phyloP scores from a whole-genome alignment of 495 filamentous ascomycete genomes.

The Penicillium chermesinum region DNA sequence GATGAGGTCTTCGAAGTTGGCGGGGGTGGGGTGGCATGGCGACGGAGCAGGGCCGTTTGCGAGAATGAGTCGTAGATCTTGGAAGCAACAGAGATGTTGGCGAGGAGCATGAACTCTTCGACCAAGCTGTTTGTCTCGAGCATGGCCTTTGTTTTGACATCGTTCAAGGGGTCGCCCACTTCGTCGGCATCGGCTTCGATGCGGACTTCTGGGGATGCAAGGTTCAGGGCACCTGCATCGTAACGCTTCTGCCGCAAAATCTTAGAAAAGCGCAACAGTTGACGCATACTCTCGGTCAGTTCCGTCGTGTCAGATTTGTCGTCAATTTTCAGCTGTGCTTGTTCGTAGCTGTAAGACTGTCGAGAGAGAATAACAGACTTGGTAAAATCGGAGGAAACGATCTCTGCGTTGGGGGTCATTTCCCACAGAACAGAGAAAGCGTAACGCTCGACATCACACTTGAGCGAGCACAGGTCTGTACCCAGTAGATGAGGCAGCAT shows the following conservation, averaged over 20 bases:
- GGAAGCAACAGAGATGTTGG: slow-evolving; percentile 86
- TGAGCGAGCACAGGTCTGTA: slow-evolving; percentile 93
- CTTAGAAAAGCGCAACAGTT: slow-evolving; percentile 81
- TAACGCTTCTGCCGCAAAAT: slow-evolving; percentile 93
- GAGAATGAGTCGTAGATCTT: slow-evolving; percentile 88
- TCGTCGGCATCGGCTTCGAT: slow-evolving; percentile 93
- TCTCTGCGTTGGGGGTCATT: slow-evolving; percentile 75
- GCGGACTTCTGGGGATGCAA: slow-evolving; percentile 92
- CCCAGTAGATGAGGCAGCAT: slow-evolving; percentile 96
- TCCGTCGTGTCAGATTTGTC: slow-evolving; percentile 80
- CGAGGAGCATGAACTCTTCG: slow-evolving; percentile 98
- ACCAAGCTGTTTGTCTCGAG: slow-evolving; percentile 97
- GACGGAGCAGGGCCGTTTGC: slow-evolving; percentile 87
- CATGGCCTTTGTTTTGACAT: slow-evolving; percentile 88
- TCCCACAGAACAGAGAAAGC: slow-evolving; percentile 97
- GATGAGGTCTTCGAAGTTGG: slow-evolving; percentile 91
- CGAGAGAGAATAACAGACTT: slow-evolving; percentile 98
- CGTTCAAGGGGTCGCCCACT: slow-evolving; percentile 83
- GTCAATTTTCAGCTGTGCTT: slow-evolving; percentile 90
- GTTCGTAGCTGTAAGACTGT: slow-evolving; percentile 96
- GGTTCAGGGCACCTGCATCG: slow-evolving; percentile 89
- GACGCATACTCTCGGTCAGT: slow-evolving; percentile 84
- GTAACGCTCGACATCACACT: slow-evolving; percentile 95
- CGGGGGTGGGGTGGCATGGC: slow-evolving; percentile 85
- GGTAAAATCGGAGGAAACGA: slow-evolving; percentile 76